These are phyloP conservation scores for Paxillus rubicundulus DNA, from an alignment of 768 basidiomycete species.

Conservation along the genomic window DNA sequence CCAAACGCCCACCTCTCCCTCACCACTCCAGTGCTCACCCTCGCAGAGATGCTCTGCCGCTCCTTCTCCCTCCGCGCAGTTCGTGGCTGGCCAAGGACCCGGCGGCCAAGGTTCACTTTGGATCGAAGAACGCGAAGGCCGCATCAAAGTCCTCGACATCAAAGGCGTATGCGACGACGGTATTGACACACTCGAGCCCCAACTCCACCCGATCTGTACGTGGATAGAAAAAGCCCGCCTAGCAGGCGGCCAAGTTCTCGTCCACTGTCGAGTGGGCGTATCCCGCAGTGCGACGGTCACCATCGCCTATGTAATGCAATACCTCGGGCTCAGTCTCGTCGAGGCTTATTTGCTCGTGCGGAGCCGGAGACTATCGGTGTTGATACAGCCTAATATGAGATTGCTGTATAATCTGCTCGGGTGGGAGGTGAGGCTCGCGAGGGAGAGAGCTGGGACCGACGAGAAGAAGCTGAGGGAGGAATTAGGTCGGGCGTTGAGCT, in stretches of 20 bases:
- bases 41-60: neutral
- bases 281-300: conserved; percentile 91
- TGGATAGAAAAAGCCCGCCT: conserved; percentile 89
- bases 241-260: conserved; percentile 86
- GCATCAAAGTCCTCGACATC: conserved; percentile 89
- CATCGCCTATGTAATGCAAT: conserved; percentile 97
- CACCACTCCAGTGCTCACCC: neutral
- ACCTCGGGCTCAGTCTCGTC: conserved; percentile 78
- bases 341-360: conserved; percentile 94
- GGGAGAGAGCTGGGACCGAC: conserved; percentile 58
- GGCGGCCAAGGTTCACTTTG: conserved; percentile 72
- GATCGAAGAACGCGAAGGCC: conserved; percentile 84
- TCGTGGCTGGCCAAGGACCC: conserved; percentile 44
- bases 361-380: conserved; percentile 81
- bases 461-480: conserved; percentile 51
- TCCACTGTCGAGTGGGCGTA: conserved; percentile 99
- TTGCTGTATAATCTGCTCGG: conserved; percentile 91
- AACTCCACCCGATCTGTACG: conserved; percentile 82
- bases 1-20: conserved; percentile 28
- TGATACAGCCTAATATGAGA: conserved; percentile 96
- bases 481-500: conserved; percentile 67
- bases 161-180: conserved; percentile 95
- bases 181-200: conserved; percentile 89
- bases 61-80: conserved; percentile 31
- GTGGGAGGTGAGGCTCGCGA: conserved; percentile 93